These are phyloP conservation scores for Grammothele lineata DNA, from an alignment of 768 basidiomycete genomes.

Conservation along the genomic window DNA sequence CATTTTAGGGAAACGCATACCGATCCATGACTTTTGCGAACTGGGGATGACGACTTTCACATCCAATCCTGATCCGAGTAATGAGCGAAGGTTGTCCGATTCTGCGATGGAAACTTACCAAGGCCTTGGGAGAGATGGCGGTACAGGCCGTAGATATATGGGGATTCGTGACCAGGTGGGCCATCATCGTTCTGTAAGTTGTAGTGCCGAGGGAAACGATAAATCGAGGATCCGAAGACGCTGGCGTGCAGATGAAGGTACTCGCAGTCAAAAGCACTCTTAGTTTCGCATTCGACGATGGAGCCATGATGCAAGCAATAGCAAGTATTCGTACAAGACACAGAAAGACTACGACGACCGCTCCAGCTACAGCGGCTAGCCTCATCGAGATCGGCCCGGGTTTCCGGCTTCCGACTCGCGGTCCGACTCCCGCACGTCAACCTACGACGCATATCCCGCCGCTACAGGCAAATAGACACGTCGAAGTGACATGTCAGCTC, in stretches of 20 bases:
- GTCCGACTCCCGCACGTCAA: too few relatives aligned
- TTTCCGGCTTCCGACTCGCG: too few relatives aligned
- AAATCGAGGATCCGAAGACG: not conserved
- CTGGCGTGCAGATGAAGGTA: constrained; percentile 8
- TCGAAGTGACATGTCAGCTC: too few relatives aligned
- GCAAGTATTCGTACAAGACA: not conserved
- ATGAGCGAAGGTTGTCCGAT: not conserved
- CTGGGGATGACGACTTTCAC: constrained; percentile 79
- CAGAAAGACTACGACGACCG: not conserved
- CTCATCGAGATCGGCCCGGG: too few relatives aligned
- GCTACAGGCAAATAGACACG: too few relatives aligned
- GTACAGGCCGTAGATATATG: constrained; percentile 72
- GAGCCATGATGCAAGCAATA: too few relatives aligned
- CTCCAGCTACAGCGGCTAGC: too few relatives aligned
- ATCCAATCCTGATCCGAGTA: constrained; percentile 53
- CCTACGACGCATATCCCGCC: too few relatives aligned
- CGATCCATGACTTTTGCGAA: constrained; percentile 86
- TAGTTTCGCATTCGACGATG: constrained; percentile 3
- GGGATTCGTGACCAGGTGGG: constrained; percentile 68
- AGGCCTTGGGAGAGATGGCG: constrained; percentile 52
- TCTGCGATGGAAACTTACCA: constrained; percentile 36
- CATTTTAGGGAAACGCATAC: constrained; percentile 32
- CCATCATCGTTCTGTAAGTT: constrained; percentile 74
- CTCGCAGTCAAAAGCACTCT: constrained; percentile 43
- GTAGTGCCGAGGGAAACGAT: not conserved